These are phyloP conservation scores for Phytophthora boehmeriae DNA, from an alignment of 352 stramenopile species.

Conservation along the genomic window DNA sequence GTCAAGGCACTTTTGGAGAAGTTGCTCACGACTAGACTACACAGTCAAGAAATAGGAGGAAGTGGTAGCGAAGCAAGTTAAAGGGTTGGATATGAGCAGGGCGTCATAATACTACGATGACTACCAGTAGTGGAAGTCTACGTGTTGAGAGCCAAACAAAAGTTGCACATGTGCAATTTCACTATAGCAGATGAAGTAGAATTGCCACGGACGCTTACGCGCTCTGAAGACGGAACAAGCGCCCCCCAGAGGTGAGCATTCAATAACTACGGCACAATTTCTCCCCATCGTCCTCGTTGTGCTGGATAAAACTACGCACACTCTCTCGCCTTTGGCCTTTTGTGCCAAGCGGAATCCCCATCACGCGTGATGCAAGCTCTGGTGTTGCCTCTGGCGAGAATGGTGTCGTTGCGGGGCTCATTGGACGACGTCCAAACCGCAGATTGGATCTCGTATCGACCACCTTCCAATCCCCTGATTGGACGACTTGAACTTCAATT, in stretches of 20 bases:
- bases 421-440: constrained; percentile 29
- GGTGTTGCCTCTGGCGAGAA: neutral
- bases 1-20: constrained; percentile 4
- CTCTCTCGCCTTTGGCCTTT: constrained; percentile 22
- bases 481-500: constrained; percentile 33
- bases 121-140: neutral
- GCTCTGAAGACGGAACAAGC: constrained; percentile 7
- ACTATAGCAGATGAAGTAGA: constrained; percentile 9
- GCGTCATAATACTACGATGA: neutral
- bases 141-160: constrained; percentile 11
- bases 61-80: constrained; percentile 2
- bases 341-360: constrained; percentile 13
- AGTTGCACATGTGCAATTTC: no score
- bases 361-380: constrained; percentile 7
- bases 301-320: constrained; percentile 16
- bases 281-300: constrained; percentile 35
- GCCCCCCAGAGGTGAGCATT: constrained; percentile 21
- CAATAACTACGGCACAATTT: constrained; percentile 10
- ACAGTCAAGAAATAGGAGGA: neutral
- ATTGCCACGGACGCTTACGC: constrained; percentile 6
- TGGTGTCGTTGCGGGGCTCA: constrained; percentile 11
- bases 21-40: neutral
- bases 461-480: constrained; percentile 32
- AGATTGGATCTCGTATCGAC: constrained; percentile 33
- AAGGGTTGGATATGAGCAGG: constrained; percentile 4